Base-by-base conservation (phyloP, 2,329 filamentous ascomycete genomes). In the Thielaviopsis populi region DNA sequence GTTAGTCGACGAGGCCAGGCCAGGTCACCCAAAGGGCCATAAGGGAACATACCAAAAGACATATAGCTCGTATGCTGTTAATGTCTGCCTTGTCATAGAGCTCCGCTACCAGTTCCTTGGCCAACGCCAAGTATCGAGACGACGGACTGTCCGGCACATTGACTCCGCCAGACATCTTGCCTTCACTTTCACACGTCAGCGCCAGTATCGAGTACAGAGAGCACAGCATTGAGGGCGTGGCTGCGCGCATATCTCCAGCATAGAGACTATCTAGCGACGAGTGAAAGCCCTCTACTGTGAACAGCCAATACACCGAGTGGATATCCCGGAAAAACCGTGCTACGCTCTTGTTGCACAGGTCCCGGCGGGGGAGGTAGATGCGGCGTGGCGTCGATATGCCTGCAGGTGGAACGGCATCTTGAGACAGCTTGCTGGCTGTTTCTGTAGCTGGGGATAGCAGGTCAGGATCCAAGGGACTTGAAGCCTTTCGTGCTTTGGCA, bases 251-350 rank as follows among this genome's bases (percentile, higher is more conserved):
- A 54, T 70, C 69, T 19, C 70, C 68, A 10, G 68, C 66, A 58
- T 71, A 71, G 13, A 71, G 66, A 3, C 69, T 65, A 48, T 70
- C 68, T 2, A 70, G 68, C 13, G 67, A 59, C 17, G 66, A 66
- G n/a, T 69, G 68, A 59, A 71, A 69, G 19, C 66, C 67, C 63
- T 71, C 70, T 33, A 68, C 67, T 0, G 69, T 69, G 65, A 69
- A 68, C 59, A 71, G 68, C 70, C 70, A 71, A 59, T 71, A 71
- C 43, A 71, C 63, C 8, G 68, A 68, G 64, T 71, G 69, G 33
- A 71, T 67, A 41, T 71, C 70, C 43, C 66, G 61, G 62, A 71
- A 70, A 66, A 70, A 71, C 59, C 70, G 68, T 17, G 68, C 67
- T 1, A 71, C 67, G 59, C 70, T 70, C 59, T 68, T 68, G 59